These are phyloP conservation scores for Solanum aculeatissimum DNA, from an alignment of 305 asterid genomes.

Conservation along the genomic window DNA sequence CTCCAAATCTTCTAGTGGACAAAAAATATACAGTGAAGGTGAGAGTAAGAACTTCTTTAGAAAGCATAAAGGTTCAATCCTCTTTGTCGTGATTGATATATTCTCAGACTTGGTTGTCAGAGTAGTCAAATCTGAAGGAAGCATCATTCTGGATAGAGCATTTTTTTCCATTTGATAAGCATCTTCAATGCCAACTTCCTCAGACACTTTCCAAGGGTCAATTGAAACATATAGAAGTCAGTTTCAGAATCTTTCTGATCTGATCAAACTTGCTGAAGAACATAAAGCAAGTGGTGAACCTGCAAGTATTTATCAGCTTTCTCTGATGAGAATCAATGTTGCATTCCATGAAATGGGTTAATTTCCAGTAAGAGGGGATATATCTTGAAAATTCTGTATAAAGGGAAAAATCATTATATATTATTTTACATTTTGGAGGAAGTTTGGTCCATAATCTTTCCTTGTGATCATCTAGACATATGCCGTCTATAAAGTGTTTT, in stretches of 20 bases:
- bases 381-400: neutral
- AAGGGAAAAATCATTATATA: neutral
- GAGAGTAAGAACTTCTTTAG: conserved; percentile 1
- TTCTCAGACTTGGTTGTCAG: neutral
- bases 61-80: neutral
- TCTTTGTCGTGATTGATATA: neutral
- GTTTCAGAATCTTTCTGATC: neutral
- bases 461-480: neutral
- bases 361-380: neutral
- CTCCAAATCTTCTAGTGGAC: conserved; percentile 97
- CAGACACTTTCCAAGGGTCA: neutral
- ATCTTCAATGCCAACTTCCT: neutral
- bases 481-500: neutral
- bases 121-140: neutral
- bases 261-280: neutral
- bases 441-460: neutral
- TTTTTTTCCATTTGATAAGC: neutral
- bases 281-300: neutral
- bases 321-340: neutral
- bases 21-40: conserved; percentile 96
- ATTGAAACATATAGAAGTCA: neutral
- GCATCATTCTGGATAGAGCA: neutral
- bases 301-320: neutral
- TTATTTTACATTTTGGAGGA: neutral
- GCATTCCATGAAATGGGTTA: neutral